These are phyloP conservation scores for Hysterangium stoloniferum DNA, from an alignment of 768 basidiomycete genomes.

Conservation along the genomic window DNA sequence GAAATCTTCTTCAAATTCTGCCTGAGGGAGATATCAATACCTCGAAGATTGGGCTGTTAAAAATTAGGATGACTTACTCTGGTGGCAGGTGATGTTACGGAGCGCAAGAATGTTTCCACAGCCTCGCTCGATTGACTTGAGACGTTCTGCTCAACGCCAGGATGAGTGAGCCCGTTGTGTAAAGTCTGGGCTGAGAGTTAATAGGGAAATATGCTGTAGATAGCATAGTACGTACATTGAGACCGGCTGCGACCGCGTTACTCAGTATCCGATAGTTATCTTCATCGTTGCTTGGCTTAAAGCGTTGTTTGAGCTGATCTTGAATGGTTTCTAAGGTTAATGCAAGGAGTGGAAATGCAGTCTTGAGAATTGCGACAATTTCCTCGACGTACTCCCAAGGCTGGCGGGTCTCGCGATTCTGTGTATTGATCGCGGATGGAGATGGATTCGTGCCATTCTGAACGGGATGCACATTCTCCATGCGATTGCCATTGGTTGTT, in stretches of 20 bases:
- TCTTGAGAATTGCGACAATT: conserved; percentile 88
- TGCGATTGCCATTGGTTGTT: conserved; percentile 22
- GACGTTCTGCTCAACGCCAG: background rate
- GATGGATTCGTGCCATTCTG: conserved; percentile 20
- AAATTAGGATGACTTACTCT: conserved; percentile 5
- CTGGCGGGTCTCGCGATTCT: conserved; percentile 32
- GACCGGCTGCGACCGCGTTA: conserved; percentile 80
- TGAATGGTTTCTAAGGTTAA: conserved; percentile 95
- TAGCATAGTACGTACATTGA: conserved; percentile 46
- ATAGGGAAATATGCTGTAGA: background rate
- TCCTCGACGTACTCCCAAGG: conserved; percentile 92
- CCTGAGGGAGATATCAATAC: conserved; percentile 33
- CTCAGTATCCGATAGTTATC: conserved; percentile 89
- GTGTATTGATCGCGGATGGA: conserved; percentile 18
- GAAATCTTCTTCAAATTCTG: conserved; percentile 89
- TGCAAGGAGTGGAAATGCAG: conserved; percentile 89
- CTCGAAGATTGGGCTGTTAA: background rate
- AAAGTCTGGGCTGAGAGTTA: conserved; percentile 3
- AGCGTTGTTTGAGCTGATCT: conserved; percentile 84
- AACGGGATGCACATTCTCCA: conserved; percentile 24
- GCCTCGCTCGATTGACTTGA: conserved; percentile 8
- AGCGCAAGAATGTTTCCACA: conserved; percentile 9
- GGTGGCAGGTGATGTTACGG: conserved; percentile 6
- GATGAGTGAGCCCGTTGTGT: conserved; percentile 6
- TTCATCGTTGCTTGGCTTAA: conserved; percentile 86